Base-by-base conservation (phyloP, 306 rosid species). In the Boehmeria nivea region DNA sequence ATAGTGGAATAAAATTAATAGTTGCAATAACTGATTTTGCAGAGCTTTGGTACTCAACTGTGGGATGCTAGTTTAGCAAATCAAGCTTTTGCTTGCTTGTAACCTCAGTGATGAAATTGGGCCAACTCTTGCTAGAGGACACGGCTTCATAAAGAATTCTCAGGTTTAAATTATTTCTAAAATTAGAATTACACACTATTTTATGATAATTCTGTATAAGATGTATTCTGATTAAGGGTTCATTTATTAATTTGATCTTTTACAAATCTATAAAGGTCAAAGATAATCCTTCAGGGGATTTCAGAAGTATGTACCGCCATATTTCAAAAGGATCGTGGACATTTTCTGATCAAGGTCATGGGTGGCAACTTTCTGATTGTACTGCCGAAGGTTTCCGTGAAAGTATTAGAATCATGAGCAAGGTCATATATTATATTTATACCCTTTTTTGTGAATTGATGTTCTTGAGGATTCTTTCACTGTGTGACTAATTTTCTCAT, bases 11-110 rank as follows among this genome's bases (percentile, higher is more conserved):
- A 22, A 11, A 7, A 23, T 2, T 9, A 26, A 23, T 6, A 9
- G 56, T n/a, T 34, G n/a, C 16, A 14, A 3, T 39, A 14, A 33
- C 13, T 57, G 61, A 19, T 42, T 18, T 21, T 53, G 42, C 69
- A 61, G 54, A 70, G 69, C 48, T 61, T 54, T 19, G 75, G 70
- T 20, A 73, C 73, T 48, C 73, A 73, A 27, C 20, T 21, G 0
- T 73, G 78, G 78, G 78, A 73, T 51, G 42, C 66, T 15, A 43
- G 57, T 20, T 48, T 67, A 0, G 59, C 70, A 2, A 13, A 48
- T 51, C 78, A 73, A 48, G 78, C 78, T 33, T 43, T 67, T 27
- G 11, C n/a, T n/a, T n/a, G n/a, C n/a, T n/a, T n/a, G n/a, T n/a
- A n/a, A n/a, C n/a, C n/a, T n/a, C n/a, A n/a, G 26, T 14, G 42